A percentile compares a stretch with the other conserved stretches of the same genome.
phyloP scores from a whole-genome alignment of 225 moss, liverwort and hornwort species.

The Polytrichum formosum region DNA sequence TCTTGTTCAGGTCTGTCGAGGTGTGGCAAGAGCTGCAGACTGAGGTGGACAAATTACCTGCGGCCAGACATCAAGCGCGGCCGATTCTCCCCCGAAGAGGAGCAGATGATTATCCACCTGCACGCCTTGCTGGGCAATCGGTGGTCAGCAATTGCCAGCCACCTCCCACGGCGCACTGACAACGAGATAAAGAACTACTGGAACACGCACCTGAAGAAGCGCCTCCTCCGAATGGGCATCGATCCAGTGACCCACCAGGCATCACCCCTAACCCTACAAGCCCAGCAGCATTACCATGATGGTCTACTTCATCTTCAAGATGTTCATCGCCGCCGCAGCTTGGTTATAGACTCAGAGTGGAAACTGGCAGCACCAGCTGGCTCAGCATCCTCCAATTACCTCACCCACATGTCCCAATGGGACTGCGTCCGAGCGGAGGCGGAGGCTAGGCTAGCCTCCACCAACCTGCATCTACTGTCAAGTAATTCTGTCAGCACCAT shows the following conservation, averaged over 20 bases:
- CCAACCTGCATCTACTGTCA: neutral
- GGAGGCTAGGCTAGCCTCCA: conserved; percentile 48
- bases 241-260: conserved; percentile 77
- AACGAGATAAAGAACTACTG: conserved; percentile 98
- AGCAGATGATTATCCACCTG: conserved; percentile 51
- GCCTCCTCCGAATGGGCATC: conserved; percentile 72
- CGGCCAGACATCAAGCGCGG: conserved; percentile 56
- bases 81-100: conserved; percentile 42
- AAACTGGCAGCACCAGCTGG: too few species aligned
- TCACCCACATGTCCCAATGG: conserved; percentile 75
- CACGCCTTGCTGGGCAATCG: conserved; percentile 57
- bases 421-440: conserved; percentile 79
- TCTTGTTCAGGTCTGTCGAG: conserved; percentile 40
- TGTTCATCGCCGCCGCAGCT: conserved; percentile 24
- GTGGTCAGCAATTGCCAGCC: conserved; percentile 92
- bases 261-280: conserved; percentile 15
- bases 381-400: conserved; percentile 31
- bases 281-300: too few species aligned
- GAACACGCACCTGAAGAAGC: conserved; percentile 92
- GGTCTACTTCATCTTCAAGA: conserved; percentile 12
- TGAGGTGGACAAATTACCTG: conserved; percentile 55
- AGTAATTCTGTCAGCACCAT: too few species aligned
- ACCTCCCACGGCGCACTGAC: conserved; percentile 84
- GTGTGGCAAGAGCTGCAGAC: conserved; percentile 57
- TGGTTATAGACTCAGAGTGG: conserved; percentile 5